Percentiles rank a stretch among this genome's conserved stretches.
These are phyloP conservation scores for Populus simonii DNA, from an alignment of 345 rosid genomes.

Conservation along the genomic window DNA sequence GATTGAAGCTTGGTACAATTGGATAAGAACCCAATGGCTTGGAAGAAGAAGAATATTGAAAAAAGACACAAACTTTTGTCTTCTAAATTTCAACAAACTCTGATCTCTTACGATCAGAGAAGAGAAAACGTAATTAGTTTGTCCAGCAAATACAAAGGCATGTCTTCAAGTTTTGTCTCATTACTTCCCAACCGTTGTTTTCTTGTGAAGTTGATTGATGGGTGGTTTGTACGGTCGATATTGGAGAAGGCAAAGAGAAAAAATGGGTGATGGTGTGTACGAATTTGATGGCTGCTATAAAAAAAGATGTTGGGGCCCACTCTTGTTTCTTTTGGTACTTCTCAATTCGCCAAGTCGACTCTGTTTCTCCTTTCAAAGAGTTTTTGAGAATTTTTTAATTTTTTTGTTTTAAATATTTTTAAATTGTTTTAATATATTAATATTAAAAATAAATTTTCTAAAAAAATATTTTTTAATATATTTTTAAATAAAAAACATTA, in stretches of 20 bases:
- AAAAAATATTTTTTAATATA: no score
- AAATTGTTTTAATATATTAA: no score
- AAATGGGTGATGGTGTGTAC: not conserved
- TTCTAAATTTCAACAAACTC: constrained; percentile 5
- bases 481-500: no score
- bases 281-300: constrained; percentile 5
- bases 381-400: no score
- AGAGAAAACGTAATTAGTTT: not conserved
- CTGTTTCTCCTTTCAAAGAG: no score
- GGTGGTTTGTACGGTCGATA: not conserved
- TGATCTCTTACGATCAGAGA: not conserved
- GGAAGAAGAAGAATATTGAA: constrained; percentile 12
- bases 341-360: not conserved
- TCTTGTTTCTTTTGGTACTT: not conserved
- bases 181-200: not conserved
- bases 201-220: not conserved
- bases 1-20: not conserved
- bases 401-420: no score
- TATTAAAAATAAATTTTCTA: no score
- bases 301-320: not conserved
- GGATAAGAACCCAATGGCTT: constrained; percentile 9
- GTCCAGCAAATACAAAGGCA: no score
- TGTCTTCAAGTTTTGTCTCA: not conserved
- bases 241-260: not conserved
- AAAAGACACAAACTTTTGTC: constrained; percentile 1